These are phyloP conservation scores for Hypoxylon cercidicola DNA, from an alignment of 495 filamentous ascomycete species.

Conservation along the genomic window DNA sequence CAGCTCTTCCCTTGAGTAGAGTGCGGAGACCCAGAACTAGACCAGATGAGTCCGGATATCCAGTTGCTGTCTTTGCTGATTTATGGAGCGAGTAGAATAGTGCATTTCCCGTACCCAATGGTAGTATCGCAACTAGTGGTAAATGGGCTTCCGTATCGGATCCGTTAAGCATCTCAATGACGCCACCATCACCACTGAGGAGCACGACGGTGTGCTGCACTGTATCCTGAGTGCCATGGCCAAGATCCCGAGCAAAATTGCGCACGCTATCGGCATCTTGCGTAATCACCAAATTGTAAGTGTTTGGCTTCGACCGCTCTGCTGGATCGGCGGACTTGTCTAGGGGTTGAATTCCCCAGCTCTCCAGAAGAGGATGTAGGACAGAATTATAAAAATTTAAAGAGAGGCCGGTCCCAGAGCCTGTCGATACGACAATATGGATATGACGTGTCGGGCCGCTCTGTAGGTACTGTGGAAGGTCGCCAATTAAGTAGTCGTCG, in stretches of 20 bases:
- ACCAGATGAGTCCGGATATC: conserved; percentile 34
- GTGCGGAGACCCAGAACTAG: conserved; percentile 64
- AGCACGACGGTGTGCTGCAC: conserved; percentile 68
- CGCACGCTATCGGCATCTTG: conserved; percentile 66
- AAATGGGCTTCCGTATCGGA: conserved; percentile 5
- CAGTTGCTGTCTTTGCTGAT: conserved; percentile 31
- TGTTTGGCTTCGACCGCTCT: conserved; percentile 30
- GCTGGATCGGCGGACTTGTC: conserved; percentile 6
- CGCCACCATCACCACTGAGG: conserved; percentile 86
- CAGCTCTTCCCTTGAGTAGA: conserved; percentile 63
- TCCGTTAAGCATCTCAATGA: conserved; percentile 79
- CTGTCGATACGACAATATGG: conserved; percentile 77
- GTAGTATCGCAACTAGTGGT: conserved; percentile 73
- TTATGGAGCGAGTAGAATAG: conserved; percentile 75
- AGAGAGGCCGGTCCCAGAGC: conserved; percentile 75
- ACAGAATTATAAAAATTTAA: conserved; percentile 63
- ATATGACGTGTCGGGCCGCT: conserved; percentile 46
- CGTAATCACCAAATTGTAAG: conserved; percentile 67
- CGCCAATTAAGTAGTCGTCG: conserved; percentile 41
- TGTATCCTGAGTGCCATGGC: conserved; percentile 51
- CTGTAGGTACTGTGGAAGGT: conserved; percentile 50
- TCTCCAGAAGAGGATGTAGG: conserved; percentile 67
- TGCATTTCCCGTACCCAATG: conserved; percentile 90
- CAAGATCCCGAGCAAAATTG: conserved; percentile 63
- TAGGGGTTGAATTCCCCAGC: conserved; percentile 30